Conservation (phyloP, 2,329 filamentous ascomycete genomes). For the Venturia oleaginea region DNA sequence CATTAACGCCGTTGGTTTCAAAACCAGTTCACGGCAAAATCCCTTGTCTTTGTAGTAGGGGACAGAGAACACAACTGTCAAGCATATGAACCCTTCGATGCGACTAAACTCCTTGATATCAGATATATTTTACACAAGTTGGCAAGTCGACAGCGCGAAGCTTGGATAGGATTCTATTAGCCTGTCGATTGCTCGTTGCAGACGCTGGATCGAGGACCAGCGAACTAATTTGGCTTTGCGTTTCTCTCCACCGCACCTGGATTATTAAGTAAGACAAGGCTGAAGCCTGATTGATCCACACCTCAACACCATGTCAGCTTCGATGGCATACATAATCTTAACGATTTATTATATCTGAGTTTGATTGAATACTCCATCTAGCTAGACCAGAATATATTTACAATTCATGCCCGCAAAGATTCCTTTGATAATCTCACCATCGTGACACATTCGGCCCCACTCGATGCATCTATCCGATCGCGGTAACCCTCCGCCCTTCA, state of each 20-base stretch:
- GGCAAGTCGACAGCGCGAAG: background rate
- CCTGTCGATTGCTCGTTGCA: no score
- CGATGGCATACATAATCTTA: background rate
- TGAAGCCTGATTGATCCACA: constrained; percentile 1
- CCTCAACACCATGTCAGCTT: background rate
- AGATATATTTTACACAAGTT: background rate
- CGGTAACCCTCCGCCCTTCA: background rate
- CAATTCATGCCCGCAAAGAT: background rate
- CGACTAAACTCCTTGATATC: no score
- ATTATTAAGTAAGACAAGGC: background rate
- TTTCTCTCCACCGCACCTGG: background rate
- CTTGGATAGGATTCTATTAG: no score
- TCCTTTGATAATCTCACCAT: background rate
- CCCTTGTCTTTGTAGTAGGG: no score
- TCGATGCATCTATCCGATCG: background rate
- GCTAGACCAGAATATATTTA: background rate
- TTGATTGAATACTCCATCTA: background rate
- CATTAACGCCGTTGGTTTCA: no score
- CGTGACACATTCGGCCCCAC: background rate
- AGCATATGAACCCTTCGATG: no score
- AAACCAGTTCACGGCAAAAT: no score
- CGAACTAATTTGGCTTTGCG: no score
- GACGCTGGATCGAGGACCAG: no score
- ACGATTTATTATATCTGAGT: background rate
- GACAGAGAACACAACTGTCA: no score